phyloP scores from a whole-genome alignment of 2,329 filamentous ascomycete genomes.

The Colletotrichum cereale region DNA sequence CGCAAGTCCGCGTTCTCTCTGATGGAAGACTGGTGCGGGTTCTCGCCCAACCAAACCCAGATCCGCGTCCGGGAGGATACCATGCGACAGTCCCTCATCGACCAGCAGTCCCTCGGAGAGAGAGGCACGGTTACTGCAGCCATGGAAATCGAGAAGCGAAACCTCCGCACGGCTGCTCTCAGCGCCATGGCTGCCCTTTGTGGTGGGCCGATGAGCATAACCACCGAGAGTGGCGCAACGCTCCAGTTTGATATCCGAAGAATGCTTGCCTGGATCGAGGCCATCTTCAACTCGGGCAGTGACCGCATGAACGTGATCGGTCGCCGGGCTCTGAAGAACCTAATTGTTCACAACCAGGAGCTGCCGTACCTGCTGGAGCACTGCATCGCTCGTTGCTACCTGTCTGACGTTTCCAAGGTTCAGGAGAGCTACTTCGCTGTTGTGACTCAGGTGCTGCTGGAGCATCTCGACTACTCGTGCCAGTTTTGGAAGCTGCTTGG shows the following conservation, averaged over 20 bases:
- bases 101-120: conserved; percentile 81
- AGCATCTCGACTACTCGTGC: conserved; percentile 84
- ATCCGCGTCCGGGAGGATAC: conserved; percentile 86
- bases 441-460: conserved; percentile 86
- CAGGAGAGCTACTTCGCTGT: conserved; percentile 97
- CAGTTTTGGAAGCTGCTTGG: conserved; percentile 93
- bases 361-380: conserved; percentile 88
- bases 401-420: conserved; percentile 83
- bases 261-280: conserved; percentile 95
- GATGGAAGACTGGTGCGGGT: conserved; percentile 99
- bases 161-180: conserved; percentile 88
- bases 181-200: conserved; percentile 97
- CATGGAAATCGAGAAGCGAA: conserved; percentile 97
- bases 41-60: conserved; percentile 89
- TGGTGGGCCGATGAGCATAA: conserved; percentile 85
- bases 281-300: conserved; percentile 92
- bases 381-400: conserved; percentile 92
- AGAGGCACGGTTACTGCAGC: conserved; percentile 85
- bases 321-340: conserved; percentile 85
- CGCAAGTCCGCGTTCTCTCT: conserved; percentile 94
- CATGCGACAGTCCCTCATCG: conserved; percentile 87
- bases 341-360: conserved; percentile 91
- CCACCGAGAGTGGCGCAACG: conserved; percentile 86
- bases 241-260: conserved; percentile 92
- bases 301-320: conserved; percentile 94